Conservation (phyloP, 257 asterid species). For the Nicotiana undulata region DNA sequence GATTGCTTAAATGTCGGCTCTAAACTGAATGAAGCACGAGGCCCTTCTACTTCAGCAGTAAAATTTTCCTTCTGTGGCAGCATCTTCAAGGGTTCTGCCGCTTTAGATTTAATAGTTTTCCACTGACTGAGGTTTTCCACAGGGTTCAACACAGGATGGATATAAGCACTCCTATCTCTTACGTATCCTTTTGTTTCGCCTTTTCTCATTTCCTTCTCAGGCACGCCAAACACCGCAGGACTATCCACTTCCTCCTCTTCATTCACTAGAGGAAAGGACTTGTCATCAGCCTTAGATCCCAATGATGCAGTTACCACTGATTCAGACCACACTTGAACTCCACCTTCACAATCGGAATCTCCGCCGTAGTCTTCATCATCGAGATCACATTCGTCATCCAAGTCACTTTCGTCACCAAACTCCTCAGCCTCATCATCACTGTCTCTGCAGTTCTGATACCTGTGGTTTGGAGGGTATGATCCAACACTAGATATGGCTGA, state of each 20-base stretch:
- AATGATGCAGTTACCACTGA: conserved; percentile 34
- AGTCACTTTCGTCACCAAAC: conserved; percentile 56
- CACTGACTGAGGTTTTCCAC: conserved; percentile 85
- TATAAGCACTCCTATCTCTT: conserved; percentile 62
- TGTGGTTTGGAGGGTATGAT: conserved; percentile 73
- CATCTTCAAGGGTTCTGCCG: conserved; percentile 18
- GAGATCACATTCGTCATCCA: conserved; percentile 46
- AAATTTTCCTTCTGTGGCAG: conserved; percentile 67
- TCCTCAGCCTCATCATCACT: conserved; percentile 78
- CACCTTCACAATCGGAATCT: conserved; percentile 37
- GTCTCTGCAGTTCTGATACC: conserved; percentile 84
- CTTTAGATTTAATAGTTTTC: conserved; percentile 66
- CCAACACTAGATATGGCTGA: conserved; percentile 55
- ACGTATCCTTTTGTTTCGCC: conserved; percentile 26
- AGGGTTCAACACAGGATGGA: conserved; percentile 78
- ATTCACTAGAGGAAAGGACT: conserved; percentile 13
- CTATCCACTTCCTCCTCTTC: conserved; percentile 46
- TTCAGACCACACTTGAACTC: conserved; percentile 51
- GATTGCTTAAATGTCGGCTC: conserved; percentile 37
- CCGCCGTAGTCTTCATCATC: conserved; percentile 34
- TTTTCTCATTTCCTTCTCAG: conserved; percentile 19
- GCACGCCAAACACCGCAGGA: conserved; percentile 15
- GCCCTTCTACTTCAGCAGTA: conserved; percentile 31
- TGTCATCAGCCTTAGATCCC: conserved; percentile 45
- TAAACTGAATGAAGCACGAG: conserved; percentile 32